A percentile compares a stretch with the other conserved stretches of the same genome.
phyloP scores from a whole-genome alignment of 2,329 filamentous ascomycete species.

The Aspergillus sp. region DNA sequence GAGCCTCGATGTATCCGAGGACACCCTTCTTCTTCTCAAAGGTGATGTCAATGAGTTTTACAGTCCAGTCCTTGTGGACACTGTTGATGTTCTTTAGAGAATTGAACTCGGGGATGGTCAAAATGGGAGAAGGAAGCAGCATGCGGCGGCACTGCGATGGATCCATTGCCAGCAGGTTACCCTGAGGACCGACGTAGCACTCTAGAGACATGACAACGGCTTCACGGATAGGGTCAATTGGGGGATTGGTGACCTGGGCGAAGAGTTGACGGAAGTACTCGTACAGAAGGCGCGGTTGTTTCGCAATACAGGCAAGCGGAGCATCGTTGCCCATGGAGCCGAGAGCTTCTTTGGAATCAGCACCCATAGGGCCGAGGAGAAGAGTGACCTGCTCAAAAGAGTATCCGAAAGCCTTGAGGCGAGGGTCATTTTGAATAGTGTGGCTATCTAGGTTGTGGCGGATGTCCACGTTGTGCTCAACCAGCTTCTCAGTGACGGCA shows the following conservation, averaged over 20 bases:
- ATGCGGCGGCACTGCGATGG: conserved; percentile 82
- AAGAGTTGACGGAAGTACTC: conserved; percentile 99
- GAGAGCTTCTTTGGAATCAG: conserved; percentile 93
- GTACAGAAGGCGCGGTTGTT: conserved; percentile 82
- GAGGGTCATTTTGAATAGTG: conserved; percentile 77
- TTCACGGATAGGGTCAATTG: conserved; percentile 95
- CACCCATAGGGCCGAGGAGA: conserved; percentile 90
- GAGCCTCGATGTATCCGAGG: conserved; percentile 78
- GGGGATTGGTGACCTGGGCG: conserved; percentile 95
- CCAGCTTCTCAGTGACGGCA: conserved; percentile 65
- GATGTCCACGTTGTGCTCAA: conserved; percentile 59
- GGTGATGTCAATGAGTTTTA: conserved; percentile 87
- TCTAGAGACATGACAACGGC: conserved; percentile 98
- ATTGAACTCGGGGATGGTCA: conserved; percentile 89
- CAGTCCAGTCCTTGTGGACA: conserved; percentile 76
- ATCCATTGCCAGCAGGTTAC: conserved; percentile 93
- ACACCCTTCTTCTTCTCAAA: conserved; percentile 84
- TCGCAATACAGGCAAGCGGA: conserved; percentile 85
- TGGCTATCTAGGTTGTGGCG: conserved; percentile 65
- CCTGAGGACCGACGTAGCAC: conserved; percentile 93
- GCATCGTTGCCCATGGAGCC: conserved; percentile 98
- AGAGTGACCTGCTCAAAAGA: conserved; percentile 93
- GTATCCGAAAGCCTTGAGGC: conserved; percentile 86
- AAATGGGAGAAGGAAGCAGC: conserved; percentile 80
- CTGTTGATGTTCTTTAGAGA: conserved; percentile 74